A percentile compares a stretch with the other conserved stretches of the same genome.
These are phyloP conservation scores for Jatropha podagrica DNA, from an alignment of 441 rosid genomes.

Conservation along the genomic window DNA sequence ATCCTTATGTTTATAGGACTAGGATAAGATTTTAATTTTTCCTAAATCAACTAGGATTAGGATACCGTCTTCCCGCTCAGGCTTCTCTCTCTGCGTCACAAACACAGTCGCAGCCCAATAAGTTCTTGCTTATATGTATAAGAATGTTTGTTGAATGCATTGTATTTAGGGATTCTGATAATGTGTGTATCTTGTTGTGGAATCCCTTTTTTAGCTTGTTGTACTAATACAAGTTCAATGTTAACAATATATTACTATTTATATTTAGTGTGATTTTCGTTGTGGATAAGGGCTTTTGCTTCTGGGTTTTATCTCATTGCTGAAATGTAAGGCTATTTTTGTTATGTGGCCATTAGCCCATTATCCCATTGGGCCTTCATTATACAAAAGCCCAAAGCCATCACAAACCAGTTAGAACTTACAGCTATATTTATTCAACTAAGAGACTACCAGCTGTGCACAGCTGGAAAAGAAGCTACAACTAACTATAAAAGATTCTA, in stretches of 20 bases:
- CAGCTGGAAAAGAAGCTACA: too few relatives aligned
- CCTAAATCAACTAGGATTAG: too few relatives aligned
- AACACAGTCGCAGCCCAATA: constrained; percentile 48
- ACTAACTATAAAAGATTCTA: too few relatives aligned
- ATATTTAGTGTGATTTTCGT: background rate
- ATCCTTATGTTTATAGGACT: too few relatives aligned
- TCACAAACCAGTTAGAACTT: too few relatives aligned
- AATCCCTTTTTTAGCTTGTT: too few relatives aligned
- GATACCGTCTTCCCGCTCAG: constrained; percentile 49
- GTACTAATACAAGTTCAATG: background rate
- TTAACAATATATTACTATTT: background rate
- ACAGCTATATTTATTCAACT: too few relatives aligned
- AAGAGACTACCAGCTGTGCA: too few relatives aligned
- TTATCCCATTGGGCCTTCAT: background rate
- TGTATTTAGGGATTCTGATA: background rate
- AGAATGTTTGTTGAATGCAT: background rate
- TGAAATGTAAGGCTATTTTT: constrained; percentile 10
- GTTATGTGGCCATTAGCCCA: constrained; percentile 11
- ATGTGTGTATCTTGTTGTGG: too few relatives aligned
- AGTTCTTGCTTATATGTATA: constrained; percentile 25
- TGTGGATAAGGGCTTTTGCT: background rate
- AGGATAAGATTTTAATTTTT: too few relatives aligned
- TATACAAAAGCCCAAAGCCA: too few relatives aligned
- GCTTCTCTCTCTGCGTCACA: constrained; percentile 51
- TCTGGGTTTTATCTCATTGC: background rate